Conservation (phyloP, 345 rosid genomes). For the Psidium friedrichsthalianum region DNA sequence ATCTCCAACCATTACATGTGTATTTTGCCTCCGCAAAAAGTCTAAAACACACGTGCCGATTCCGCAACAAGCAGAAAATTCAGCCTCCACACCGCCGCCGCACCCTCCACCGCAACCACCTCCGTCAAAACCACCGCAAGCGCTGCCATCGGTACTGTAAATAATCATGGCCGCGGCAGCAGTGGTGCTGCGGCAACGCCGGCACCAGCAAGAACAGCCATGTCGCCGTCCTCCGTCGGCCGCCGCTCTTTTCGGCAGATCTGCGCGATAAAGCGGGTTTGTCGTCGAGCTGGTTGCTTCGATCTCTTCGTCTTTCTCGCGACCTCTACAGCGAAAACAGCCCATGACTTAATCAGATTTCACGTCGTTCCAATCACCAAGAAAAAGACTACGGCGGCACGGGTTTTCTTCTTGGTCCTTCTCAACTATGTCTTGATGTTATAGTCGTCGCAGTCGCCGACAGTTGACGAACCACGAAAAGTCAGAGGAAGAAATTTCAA, state of each 20-base stretch:
- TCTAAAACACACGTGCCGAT: neutral
- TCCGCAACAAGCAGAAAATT: neutral
- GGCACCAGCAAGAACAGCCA: neutral
- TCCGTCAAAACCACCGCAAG: neutral
- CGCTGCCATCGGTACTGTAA: neutral
- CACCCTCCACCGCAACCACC: neutral
- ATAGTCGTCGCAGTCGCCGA: neutral
- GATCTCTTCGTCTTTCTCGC: neutral
- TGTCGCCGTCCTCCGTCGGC: neutral
- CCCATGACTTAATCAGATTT: neutral
- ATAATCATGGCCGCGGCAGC: neutral
- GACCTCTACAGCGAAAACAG: neutral
- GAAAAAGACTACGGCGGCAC: neutral
- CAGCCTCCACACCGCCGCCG: neutral
- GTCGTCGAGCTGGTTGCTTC: neutral
- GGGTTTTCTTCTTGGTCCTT: neutral
- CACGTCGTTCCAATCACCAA: neutral
- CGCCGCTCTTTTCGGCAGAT: neutral
- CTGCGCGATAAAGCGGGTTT: neutral
- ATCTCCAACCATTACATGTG: neutral
- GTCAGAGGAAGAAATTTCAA: no score
- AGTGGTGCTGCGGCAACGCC: neutral
- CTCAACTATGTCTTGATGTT: neutral
- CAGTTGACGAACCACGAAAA: neutral
- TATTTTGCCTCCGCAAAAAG: neutral